Conservation (phyloP, 2,329 filamentous ascomycete genomes). For the Exophiala viscosa region DNA sequence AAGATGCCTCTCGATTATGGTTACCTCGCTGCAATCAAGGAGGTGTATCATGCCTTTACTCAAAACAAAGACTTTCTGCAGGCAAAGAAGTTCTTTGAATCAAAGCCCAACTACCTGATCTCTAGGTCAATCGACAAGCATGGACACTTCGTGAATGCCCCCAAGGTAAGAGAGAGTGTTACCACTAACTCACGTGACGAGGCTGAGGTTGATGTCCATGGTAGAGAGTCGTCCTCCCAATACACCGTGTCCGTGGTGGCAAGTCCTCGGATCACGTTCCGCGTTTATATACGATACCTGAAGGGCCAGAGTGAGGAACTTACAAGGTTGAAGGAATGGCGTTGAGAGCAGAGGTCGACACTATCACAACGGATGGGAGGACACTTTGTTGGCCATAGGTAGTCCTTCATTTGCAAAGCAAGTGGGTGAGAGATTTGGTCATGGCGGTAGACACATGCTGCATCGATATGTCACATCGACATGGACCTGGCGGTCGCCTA, state of each 20-base stretch:
- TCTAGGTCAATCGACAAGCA: constrained; percentile 3
- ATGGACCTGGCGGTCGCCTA: background rate
- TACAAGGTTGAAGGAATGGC: background rate
- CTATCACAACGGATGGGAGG: too few relatives aligned
- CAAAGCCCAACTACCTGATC: background rate
- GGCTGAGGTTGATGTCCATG: background rate
- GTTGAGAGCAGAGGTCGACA: background rate
- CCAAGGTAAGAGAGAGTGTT: background rate
- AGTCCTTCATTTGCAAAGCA: too few relatives aligned
- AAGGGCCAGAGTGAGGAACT: background rate
- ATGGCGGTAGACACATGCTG: too few relatives aligned
- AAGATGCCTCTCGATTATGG: constrained; percentile 2
- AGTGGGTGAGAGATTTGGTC: too few relatives aligned
- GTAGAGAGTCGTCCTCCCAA: too few relatives aligned
- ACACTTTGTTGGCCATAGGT: too few relatives aligned
- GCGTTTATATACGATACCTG: background rate
- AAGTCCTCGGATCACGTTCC: background rate
- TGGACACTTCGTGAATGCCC: background rate
- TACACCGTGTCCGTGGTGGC: too few relatives aligned
- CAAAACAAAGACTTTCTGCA: background rate
- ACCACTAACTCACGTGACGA: constrained; percentile 2
- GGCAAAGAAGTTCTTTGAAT: constrained; percentile 6
- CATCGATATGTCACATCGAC: background rate
- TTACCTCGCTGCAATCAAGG: constrained; percentile 2
- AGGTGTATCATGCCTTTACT: background rate